Percentiles rank a stretch among this genome's conserved stretches.
Conservation (phyloP, 2,329 filamentous ascomycete species). For the Corniculantispora saksenae region DNA sequence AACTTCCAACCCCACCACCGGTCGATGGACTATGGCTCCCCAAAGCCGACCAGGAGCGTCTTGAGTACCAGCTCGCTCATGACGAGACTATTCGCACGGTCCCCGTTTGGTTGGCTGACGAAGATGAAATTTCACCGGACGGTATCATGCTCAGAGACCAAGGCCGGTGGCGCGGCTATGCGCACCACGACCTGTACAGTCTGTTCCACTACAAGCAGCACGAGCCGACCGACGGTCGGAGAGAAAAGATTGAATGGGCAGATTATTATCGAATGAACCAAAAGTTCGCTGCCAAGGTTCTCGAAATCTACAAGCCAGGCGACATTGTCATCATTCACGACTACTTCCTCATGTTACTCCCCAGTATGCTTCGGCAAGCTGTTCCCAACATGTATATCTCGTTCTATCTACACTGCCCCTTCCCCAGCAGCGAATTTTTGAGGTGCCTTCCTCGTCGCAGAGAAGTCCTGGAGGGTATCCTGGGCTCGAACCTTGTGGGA, state of each 20-base stretch:
- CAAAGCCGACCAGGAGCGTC: conserved; percentile 66
- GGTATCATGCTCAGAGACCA: conserved; percentile 80
- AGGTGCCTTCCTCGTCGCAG: conserved; percentile 85
- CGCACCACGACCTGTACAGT: conserved; percentile 88
- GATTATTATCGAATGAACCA: conserved; percentile 94
- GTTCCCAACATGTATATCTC: conserved; percentile 89
- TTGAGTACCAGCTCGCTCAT: conserved; percentile 73
- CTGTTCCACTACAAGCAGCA: conserved; percentile 96
- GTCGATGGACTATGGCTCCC: conserved; percentile 71
- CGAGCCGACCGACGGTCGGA: conserved; percentile 81
- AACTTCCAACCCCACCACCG: conserved; percentile 57
- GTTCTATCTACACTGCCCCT: conserved; percentile 92
- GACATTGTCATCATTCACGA: conserved; percentile 93
- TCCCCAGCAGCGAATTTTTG: conserved; percentile 94
- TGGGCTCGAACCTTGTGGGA: conserved; percentile 89
- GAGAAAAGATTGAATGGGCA: conserved; percentile 80
- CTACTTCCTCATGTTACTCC: conserved; percentile 88
- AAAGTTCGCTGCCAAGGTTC: conserved; percentile 85
- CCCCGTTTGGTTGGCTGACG: conserved; percentile 87
- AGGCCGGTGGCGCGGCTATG: conserved; percentile 82
- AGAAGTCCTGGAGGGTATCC: conserved; percentile 83
- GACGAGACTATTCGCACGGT: conserved; percentile 76
- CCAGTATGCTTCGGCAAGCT: conserved; percentile 82
- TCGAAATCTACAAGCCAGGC: conserved; percentile 86
- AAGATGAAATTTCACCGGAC: conserved; percentile 64